Evolutionary conservation across 2,329 filamentous ascomycete species (phyloP).

Genomic region (Neofusicoccum sp.): DNA sequence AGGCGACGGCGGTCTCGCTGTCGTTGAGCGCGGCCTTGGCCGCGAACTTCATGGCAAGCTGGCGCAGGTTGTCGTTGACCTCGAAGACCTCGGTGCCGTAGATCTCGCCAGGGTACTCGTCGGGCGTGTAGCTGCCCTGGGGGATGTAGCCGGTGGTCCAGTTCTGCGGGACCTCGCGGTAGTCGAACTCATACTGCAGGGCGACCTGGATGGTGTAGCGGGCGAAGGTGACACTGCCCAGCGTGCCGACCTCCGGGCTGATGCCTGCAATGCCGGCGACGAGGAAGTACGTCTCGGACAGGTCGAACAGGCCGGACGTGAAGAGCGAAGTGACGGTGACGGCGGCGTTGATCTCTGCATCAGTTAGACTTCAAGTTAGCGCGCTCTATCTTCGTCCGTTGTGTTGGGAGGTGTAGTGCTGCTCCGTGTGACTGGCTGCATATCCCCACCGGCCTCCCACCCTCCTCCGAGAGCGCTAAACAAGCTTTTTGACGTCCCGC

Average conservation of each 20-base stretch:
- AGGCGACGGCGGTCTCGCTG: constrained; percentile 33
- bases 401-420: too few species aligned
- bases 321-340: constrained; percentile 62
- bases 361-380: neutral
- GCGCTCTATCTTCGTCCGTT: too few species aligned
- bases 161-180: constrained; percentile 63
- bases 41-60: constrained; percentile 34
- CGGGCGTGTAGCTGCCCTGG: constrained; percentile 56
- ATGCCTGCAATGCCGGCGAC: constrained; percentile 72
- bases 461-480: neutral
- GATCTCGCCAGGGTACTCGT: constrained; percentile 38
- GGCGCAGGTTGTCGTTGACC: constrained; percentile 39
- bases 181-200: constrained; percentile 73
- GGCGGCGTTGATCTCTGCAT: constrained; percentile 69
- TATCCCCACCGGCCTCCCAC: neutral
- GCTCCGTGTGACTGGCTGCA: neutral
- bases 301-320: constrained; percentile 62
- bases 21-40: constrained; percentile 38
- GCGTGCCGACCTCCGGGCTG: constrained; percentile 65
- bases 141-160: constrained; percentile 69
- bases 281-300: constrained; percentile 68
- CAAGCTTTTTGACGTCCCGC: neutral
- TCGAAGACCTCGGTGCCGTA: constrained; percentile 46
- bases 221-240: constrained; percentile 65
- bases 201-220: constrained; percentile 71